phyloP scores from a whole-genome alignment of 2,329 filamentous ascomycete species.

The Exophiala spinifera region DNA sequence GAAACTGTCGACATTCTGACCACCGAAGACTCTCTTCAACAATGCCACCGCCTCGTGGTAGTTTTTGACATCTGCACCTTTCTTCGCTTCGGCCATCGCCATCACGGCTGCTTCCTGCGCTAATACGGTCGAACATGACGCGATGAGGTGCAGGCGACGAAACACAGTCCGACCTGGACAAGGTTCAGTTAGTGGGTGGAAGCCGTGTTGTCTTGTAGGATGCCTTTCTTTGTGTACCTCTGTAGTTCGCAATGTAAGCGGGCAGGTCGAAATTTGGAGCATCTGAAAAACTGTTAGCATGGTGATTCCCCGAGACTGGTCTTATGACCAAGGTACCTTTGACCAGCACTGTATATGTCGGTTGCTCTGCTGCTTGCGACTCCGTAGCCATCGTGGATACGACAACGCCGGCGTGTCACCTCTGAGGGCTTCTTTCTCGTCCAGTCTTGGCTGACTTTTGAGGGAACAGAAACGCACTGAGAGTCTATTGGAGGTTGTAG shows the following conservation, averaged over 20 bases:
- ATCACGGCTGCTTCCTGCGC: conserved; percentile 76
- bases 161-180: conserved; percentile 72
- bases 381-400: conserved; percentile 17
- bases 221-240: conserved; percentile 54
- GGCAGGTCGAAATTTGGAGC: conserved; percentile 87
- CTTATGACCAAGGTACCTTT: conserved; percentile 11
- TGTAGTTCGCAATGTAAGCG: conserved; percentile 85
- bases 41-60: conserved; percentile 69
- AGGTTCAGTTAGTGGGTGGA: background rate
- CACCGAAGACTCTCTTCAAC: conserved; percentile 58
- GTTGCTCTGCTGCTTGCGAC: conserved; percentile 6
- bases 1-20: conserved; percentile 64
- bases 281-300: conserved; percentile 48
- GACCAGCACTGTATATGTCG: conserved; percentile 18
- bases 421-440: background rate
- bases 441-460: background rate
- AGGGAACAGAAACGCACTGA: too few species aligned
- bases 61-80: conserved; percentile 66
- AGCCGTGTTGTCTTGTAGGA: background rate
- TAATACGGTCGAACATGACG: conserved; percentile 70
- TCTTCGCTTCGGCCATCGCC: conserved; percentile 72
- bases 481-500: background rate
- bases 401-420: background rate
- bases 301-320: conserved; percentile 3
- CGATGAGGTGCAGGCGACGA: conserved; percentile 78